A percentile compares a stretch with the other conserved stretches of the same genome.
Conservation (phyloP, 805 yeast genomes). For the Saccharomycopsis microspora region DNA sequence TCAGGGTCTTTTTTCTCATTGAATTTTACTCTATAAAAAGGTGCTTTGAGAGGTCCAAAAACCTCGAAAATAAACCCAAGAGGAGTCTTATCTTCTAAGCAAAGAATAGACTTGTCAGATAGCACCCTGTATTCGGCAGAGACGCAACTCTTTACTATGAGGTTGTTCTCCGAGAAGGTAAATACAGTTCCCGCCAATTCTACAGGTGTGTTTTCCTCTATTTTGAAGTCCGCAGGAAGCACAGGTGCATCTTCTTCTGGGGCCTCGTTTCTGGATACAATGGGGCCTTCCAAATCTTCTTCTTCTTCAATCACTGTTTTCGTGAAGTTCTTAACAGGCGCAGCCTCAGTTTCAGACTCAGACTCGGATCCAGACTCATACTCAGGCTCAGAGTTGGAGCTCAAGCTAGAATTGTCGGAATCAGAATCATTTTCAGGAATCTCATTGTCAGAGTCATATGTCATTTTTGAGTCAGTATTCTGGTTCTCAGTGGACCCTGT, state of each 20-base stretch:
- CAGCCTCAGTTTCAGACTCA: conserved; percentile 19
- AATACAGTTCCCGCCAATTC: conserved; percentile 62
- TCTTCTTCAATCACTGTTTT: conserved; percentile 12
- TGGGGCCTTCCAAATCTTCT: conserved; percentile 46
- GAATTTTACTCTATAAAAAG: conserved; percentile 70
- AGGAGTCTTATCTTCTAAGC: conserved; percentile 58
- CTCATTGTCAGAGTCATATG: not conserved
- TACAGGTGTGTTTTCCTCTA: conserved; percentile 51
- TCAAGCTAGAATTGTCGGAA: too few species aligned
- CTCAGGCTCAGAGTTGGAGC: conserved; percentile 6
- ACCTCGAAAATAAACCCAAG: conserved; percentile 80
- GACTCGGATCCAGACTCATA: conserved; percentile 23
- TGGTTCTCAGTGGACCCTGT: too few species aligned
- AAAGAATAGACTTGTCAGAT: conserved; percentile 70
- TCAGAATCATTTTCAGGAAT: not conserved
- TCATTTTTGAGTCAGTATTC: too few species aligned
- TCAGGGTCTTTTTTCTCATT: conserved; percentile 34
- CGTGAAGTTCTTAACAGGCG: conserved; percentile 12
- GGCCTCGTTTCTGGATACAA: conserved; percentile 68
- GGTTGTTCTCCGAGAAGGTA: conserved; percentile 59
- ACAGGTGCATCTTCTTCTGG: conserved; percentile 54
- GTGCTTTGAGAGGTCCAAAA: conserved; percentile 77
- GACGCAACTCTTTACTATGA: conserved; percentile 55
- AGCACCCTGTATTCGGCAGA: conserved; percentile 83
- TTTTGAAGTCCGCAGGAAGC: conserved; percentile 53